Percentiles rank a stretch among this genome's conserved stretches.
Conservation (phyloP, 768 basidiomycete genomes). For the Panaeolus papilionaceus region DNA sequence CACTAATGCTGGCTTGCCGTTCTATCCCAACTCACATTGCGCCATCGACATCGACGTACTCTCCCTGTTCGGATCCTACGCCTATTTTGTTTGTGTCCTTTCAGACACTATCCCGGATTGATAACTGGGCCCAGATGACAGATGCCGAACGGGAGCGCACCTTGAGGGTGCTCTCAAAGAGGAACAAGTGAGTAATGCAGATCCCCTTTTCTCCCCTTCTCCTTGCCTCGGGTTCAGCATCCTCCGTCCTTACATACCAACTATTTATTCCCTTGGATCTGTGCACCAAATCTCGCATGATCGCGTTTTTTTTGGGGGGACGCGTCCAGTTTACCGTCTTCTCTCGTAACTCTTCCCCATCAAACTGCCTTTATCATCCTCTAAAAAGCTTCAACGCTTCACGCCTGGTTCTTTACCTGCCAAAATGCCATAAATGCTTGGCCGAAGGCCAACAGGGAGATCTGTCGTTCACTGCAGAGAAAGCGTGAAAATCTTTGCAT, state of each 20-base stretch:
- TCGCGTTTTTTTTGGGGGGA: neutral
- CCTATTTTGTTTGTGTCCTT: neutral
- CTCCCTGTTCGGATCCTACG: neutral
- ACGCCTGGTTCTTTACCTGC: slow-evolving; percentile 8
- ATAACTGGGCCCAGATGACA: slow-evolving; percentile 68
- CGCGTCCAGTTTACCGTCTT: slow-evolving; percentile 3
- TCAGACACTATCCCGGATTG: slow-evolving; percentile 70
- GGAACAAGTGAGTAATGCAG: slow-evolving; percentile 50
- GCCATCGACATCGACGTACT: no score
- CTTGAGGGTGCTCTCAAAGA: slow-evolving; percentile 55
- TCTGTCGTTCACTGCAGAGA: neutral
- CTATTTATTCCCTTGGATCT: neutral
- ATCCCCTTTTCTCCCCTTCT: neutral
- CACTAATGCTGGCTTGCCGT: neutral
- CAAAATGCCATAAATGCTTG: neutral
- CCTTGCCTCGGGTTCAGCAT: neutral
- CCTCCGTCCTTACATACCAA: neutral
- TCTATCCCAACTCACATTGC: neutral
- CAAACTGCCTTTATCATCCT: neutral
- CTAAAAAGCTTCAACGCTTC: slow-evolving; percentile 4
- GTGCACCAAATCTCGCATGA: neutral
- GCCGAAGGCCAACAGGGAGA: neutral
- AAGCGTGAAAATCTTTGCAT: neutral
- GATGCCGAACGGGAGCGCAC: slow-evolving; percentile 62
- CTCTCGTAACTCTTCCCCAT: slow-evolving; percentile 5